Conservation (phyloP, 2,329 filamentous ascomycete genomes). For the Fusarium sp. region DNA sequence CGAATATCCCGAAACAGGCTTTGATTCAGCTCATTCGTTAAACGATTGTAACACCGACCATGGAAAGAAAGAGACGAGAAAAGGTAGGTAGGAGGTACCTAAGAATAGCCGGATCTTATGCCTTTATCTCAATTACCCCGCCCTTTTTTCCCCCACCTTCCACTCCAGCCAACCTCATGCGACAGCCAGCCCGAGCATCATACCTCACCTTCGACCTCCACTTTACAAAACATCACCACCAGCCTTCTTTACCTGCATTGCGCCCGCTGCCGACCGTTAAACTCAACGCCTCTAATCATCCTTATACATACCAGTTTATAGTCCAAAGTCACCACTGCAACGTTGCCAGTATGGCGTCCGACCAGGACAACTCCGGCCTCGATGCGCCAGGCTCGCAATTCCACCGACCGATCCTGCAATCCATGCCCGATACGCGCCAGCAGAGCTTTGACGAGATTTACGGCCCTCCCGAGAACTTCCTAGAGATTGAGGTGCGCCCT, state of each 20-base stretch:
- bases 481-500: slow-evolving; percentile 87
- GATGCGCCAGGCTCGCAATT: slow-evolving; percentile 51
- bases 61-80: not conserved
- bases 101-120: not conserved
- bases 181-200: slow-evolving; percentile 19
- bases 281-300: not conserved
- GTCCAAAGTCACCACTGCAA: slow-evolving; percentile 5
- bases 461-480: slow-evolving; percentile 96
- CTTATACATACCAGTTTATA: not conserved
- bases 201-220: slow-evolving; percentile 14
- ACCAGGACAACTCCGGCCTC: slow-evolving; percentile 52
- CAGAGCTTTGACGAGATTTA: slow-evolving; percentile 99
- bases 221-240: slow-evolving; percentile 25
- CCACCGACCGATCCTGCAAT: slow-evolving; percentile 70
- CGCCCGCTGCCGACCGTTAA: not conserved
- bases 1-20: slow-evolving; percentile 22
- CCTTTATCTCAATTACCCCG: slow-evolving; percentile 24
- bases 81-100: slow-evolving; percentile 2
- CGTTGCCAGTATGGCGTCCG: slow-evolving; percentile 59
- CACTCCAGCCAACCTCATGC: slow-evolving; percentile 28
- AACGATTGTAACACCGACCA: slow-evolving; percentile 1
- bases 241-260: not conserved
- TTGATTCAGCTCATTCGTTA: slow-evolving; percentile 8
- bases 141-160: slow-evolving; percentile 22
- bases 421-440: slow-evolving; percentile 79